A percentile compares a stretch with the other conserved stretches of the same genome.
Conservation (phyloP, 2,329 filamentous ascomycete genomes). For the Hypoxylon sp. region DNA sequence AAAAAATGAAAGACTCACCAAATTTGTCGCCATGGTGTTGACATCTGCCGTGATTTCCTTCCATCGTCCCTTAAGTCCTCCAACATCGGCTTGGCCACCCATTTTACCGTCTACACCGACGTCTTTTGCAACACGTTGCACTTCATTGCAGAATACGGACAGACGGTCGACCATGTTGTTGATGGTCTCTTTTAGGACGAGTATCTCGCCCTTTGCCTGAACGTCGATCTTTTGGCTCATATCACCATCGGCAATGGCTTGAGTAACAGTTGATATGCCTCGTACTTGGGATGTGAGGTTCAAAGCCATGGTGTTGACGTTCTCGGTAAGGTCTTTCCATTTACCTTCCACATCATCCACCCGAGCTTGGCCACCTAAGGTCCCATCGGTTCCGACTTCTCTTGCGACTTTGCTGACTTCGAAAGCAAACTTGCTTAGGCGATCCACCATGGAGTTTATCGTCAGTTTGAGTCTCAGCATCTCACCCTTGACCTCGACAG, state of each 20-base stretch:
- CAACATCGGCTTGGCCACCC: conserved; percentile 95
- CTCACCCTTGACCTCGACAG: conserved; percentile 92
- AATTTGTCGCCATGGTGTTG: conserved; percentile 86
- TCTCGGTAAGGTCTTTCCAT: conserved; percentile 96
- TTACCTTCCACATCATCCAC: conserved; percentile 97
- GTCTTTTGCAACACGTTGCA: conserved; percentile 95
- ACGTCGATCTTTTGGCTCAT: conserved; percentile 97
- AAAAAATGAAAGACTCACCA: conserved; percentile 59
- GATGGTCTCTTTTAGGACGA: conserved; percentile 94
- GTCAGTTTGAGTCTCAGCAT: conserved; percentile 96
- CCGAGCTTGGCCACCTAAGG: conserved; percentile 91
- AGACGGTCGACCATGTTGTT: conserved; percentile 98
- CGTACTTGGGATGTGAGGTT: conserved; percentile 82
- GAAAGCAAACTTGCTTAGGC: conserved; percentile 93
- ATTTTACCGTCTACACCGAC: conserved; percentile 98
- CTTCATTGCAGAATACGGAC: conserved; percentile 95
- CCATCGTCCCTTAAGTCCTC: conserved; percentile 93
- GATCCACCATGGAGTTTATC: conserved; percentile 99
- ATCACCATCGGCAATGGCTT: conserved; percentile 94
- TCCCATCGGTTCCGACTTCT: conserved; percentile 96
- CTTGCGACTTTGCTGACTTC: conserved; percentile 96
- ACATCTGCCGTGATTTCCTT: conserved; percentile 98
- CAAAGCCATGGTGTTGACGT: conserved; percentile 82
- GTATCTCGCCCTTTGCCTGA: conserved; percentile 93
- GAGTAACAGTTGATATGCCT: conserved; percentile 93